Base-by-base conservation (phyloP, 176 grass and related monocot genomes). In the Carex littledalei region DNA sequence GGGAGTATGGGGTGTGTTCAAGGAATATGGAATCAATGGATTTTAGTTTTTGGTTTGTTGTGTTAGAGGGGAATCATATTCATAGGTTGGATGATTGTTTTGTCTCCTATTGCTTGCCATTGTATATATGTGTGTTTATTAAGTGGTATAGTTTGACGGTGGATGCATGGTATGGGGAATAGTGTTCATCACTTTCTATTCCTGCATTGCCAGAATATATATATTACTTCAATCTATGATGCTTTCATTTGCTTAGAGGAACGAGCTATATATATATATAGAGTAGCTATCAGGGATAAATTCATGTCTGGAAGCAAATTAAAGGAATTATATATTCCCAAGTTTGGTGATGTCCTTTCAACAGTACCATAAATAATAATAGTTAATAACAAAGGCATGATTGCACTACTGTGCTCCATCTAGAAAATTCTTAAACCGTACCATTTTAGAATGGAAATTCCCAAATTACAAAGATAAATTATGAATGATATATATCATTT, bases 51-150 rank as follows among this genome's bases (percentile, higher is more conserved):
- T 90, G 89, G 81, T 80, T 15, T 32, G 82, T 92, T 90, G 65
- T 52, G 73, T 71, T 82, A 84, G 78, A 71, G 78, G 82, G 91
- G 90, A 90, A 50, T 41, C 37, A 41, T 41, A 26, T 26, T 92
- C 84, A 67, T 79, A 78, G 77, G 61, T 37, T 82, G 58, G 87
- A 92, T 90, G 88, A 92, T 92, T 92, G 88, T 84, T 32, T 76
- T 31, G 84, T 87, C 84, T 92, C 41, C 85, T 88, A 16, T 53
- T 32, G 56, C 60, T 81, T 22, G 79, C 79, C 57, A 24, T 45
- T 81, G 74, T 78, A 8, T 78, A 8, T 78, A 35, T 78, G 74
- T 57, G 74, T 57, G 50, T 10, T 34, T 78, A 78, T 56, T 78
- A 32, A 32, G 50, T 57, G 74, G 74, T 18, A 78, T 78, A 8